Conservation (phyloP, 2,329 filamentous ascomycete species). For the Colletotrichum scovillei region DNA sequence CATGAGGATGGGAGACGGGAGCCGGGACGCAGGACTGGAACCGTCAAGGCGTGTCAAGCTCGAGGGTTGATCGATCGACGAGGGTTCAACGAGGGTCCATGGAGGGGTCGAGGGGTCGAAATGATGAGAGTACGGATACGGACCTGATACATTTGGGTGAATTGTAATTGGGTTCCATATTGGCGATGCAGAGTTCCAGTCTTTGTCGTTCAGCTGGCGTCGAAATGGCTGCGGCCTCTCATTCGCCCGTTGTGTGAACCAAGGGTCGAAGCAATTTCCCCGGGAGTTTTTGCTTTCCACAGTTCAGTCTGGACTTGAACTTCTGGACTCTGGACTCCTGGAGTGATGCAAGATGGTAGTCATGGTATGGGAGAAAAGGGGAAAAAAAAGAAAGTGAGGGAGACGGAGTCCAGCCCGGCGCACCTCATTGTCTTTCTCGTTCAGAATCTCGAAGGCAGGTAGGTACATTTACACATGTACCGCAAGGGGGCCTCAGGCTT, state of each 20-base stretch:
- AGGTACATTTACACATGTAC: background rate
- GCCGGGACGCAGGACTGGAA: background rate
- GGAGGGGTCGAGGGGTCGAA: background rate
- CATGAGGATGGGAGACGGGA: background rate
- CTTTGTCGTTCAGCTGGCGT: constrained; percentile 23
- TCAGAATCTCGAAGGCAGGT: background rate
- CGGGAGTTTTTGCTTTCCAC: background rate
- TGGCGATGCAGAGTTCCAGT: constrained; percentile 1
- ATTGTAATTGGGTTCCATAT: background rate
- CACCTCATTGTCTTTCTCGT: background rate
- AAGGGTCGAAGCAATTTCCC: constrained; percentile 1
- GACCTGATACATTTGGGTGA: background rate
- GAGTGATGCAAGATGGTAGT: no score
- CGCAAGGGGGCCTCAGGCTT: no score
- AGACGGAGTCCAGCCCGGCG: background rate
- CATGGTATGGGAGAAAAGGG: background rate
- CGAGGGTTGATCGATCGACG: background rate
- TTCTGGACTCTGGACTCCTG: background rate
- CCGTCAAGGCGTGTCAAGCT: background rate
- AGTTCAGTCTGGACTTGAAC: background rate
- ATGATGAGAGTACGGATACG: background rate
- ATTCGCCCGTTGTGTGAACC: background rate
- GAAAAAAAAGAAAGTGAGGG: background rate
- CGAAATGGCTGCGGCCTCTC: background rate
- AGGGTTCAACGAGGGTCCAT: background rate